phyloP scores from a whole-genome alignment of 1,139 yeast species.

The Candida sanyaensis region DNA sequence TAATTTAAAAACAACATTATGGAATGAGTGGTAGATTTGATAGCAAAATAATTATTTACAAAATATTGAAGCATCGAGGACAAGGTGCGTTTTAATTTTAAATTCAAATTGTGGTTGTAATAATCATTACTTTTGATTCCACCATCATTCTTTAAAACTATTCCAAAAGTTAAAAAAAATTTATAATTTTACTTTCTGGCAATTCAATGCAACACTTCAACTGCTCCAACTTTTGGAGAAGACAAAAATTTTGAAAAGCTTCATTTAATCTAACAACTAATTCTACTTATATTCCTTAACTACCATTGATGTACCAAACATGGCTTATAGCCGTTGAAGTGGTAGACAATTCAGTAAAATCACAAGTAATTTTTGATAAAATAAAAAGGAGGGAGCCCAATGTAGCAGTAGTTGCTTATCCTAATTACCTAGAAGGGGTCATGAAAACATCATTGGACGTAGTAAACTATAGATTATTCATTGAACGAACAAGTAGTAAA shows the following conservation, averaged over 20 bases:
- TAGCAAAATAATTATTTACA: constrained; percentile 27
- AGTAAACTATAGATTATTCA: no score
- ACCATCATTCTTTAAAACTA: constrained; percentile 44
- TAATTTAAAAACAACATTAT: constrained; percentile 24
- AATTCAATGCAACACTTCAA: constrained; percentile 31
- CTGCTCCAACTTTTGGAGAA: constrained; percentile 53
- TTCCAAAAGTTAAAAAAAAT: constrained; percentile 45
- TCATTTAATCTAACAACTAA: constrained; percentile 47
- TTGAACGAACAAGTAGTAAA: no score
- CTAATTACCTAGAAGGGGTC: no score
- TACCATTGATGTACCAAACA: constrained; percentile 54
- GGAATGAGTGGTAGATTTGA: constrained; percentile 28
- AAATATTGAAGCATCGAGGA: constrained; percentile 24
- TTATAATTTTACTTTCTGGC: constrained; percentile 45
- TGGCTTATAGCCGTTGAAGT: constrained; percentile 51
- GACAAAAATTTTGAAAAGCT: constrained; percentile 54
- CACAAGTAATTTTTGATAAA: constrained; percentile 51
- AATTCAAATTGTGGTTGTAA: constrained; percentile 19
- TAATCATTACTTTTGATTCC: constrained; percentile 30
- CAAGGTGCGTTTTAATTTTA: constrained; percentile 18
- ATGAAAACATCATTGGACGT: no score
- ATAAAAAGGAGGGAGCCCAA: constrained; percentile 19
- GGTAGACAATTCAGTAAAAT: constrained; percentile 14
- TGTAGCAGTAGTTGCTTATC: no score
- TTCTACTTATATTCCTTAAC: constrained; percentile 26